Evolutionary conservation across 768 basidiomycete genomes (phyloP).

Genomic region (Suillus paluster): DNA sequence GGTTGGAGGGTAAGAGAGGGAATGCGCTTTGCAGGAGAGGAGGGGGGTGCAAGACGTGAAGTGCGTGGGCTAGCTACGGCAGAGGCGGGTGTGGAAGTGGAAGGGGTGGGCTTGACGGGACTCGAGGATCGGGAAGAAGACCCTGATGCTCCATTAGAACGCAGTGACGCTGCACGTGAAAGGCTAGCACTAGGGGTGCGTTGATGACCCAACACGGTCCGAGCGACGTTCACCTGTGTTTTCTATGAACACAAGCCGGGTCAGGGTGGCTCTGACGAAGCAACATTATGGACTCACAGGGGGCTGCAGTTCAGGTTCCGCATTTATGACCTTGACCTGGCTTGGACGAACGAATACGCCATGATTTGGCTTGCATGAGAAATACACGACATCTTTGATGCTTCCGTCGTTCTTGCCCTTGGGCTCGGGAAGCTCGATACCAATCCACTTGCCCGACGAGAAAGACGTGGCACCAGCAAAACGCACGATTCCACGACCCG

Average conservation of each 20-base stretch:
- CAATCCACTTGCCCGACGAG: slow-evolving; percentile 91
- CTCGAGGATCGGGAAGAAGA: slow-evolving; percentile 68
- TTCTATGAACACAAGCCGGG: slow-evolving; percentile 26
- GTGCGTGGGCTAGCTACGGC: slow-evolving; percentile 30
- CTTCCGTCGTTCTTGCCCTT: slow-evolving; percentile 97
- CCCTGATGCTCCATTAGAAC: slow-evolving; percentile 42
- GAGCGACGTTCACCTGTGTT: slow-evolving; percentile 22
- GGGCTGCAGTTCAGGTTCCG: slow-evolving; percentile 27
- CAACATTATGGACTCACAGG: slow-evolving; percentile 20
- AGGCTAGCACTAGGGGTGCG: slow-evolving; percentile 57
- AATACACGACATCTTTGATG: slow-evolving; percentile 80
- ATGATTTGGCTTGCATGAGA: slow-evolving; percentile 71
- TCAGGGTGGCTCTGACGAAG: neutral
- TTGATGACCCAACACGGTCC: slow-evolving; percentile 55
- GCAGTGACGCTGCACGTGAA: slow-evolving; percentile 44
- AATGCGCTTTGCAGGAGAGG: slow-evolving; percentile 64
- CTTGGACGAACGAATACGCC: slow-evolving; percentile 92
- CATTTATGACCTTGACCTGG: slow-evolving; percentile 71
- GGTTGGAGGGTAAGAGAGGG: slow-evolving; percentile 51
- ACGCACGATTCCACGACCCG: slow-evolving; percentile 83
- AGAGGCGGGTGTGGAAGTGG: slow-evolving; percentile 32
- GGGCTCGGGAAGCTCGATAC: slow-evolving; percentile 81
- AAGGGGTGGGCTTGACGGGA: slow-evolving; percentile 52
- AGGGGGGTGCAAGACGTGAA: slow-evolving; percentile 37
- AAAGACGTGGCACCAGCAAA: slow-evolving; percentile 87